Evolutionary conservation across 2,329 filamentous ascomycete species (phyloP).

Genomic region (Thermothelomyces thermophilus): DNA sequence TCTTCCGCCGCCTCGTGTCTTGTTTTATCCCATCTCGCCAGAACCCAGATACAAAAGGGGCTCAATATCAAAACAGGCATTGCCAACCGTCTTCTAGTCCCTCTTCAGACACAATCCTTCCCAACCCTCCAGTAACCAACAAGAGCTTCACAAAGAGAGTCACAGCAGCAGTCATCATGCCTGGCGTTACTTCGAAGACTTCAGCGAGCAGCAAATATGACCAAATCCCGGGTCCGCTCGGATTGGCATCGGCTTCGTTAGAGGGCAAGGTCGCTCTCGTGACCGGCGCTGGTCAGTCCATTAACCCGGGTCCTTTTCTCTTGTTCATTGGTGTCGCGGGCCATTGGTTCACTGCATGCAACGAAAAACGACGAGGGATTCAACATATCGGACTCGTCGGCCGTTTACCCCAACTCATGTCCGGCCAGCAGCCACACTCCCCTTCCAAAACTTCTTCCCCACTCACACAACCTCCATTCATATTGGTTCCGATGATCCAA

Average conservation of each 20-base stretch:
- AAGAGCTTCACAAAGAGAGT: slow-evolving; percentile 1
- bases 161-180: slow-evolving; percentile 13
- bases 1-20: slow-evolving; percentile 23
- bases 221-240: slow-evolving; percentile 30
- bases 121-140: slow-evolving; percentile 6
- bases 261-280: slow-evolving; percentile 33
- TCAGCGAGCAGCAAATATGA: slow-evolving; percentile 27
- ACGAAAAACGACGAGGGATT: no score
- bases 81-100: slow-evolving; percentile 11
- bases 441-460: no score
- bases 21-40: slow-evolving; percentile 14
- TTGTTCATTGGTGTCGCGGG: background rate
- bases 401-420: background rate
- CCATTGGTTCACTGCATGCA: no score
- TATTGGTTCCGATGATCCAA: no score
- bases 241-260: slow-evolving; percentile 28
- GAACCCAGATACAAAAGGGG: slow-evolving; percentile 14
- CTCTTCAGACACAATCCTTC: slow-evolving; percentile 1
- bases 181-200: slow-evolving; percentile 16
- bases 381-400: background rate
- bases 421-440: background rate
- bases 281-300: slow-evolving; percentile 30
- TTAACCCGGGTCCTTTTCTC: background rate
- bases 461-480: no score
- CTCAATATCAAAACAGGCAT: slow-evolving; percentile 5